phyloP scores from a whole-genome alignment of 495 filamentous ascomycete species.

The Delitschia confertaspora region DNA sequence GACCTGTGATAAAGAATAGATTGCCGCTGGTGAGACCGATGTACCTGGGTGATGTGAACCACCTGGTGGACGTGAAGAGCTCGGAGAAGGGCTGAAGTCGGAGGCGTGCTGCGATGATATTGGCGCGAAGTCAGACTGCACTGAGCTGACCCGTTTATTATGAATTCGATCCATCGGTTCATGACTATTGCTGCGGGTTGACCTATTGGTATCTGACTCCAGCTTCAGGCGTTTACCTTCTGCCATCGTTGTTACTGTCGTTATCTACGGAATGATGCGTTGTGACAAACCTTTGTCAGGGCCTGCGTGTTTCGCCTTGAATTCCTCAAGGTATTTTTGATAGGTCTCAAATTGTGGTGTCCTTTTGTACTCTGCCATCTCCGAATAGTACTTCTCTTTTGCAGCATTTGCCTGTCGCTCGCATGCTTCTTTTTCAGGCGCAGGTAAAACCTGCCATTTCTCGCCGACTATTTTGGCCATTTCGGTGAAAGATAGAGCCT shows the following conservation, averaged over 20 bases:
- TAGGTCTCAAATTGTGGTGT: conserved; percentile 55
- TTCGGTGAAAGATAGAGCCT: conserved; percentile 67
- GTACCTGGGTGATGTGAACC: too few species aligned
- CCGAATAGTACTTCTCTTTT: conserved; percentile 61
- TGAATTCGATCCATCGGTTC: conserved; percentile 4
- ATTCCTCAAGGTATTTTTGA: conserved; percentile 58
- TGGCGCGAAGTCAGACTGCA: conserved; percentile 2
- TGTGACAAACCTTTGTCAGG: conserved; percentile 35
- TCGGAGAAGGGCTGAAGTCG: conserved; percentile 12
- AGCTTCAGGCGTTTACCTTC: conserved; percentile 36
- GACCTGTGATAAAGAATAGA: conserved; percentile 11
- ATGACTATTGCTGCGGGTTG: conserved; percentile 19
- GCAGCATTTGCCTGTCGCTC: conserved; percentile 57
- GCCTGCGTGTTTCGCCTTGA: conserved; percentile 53
- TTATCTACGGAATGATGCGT: too few species aligned
- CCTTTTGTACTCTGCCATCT: conserved; percentile 64
- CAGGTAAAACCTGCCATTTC: conserved; percentile 61
- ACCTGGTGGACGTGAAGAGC: conserved; percentile 4
- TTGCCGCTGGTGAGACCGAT: conserved; percentile 19
- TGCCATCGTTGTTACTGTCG: conserved; percentile 1
- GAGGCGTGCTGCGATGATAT: neutral
- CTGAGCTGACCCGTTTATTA: conserved; percentile 9
- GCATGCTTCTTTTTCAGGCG: conserved; percentile 57
- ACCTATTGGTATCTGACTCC: conserved; percentile 29
- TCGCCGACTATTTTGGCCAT: conserved; percentile 76